Percentiles rank a stretch among this genome's conserved stretches.
These are phyloP conservation scores for Boletus reticuloceps DNA, from an alignment of 768 basidiomycete species.

Conservation along the genomic window DNA sequence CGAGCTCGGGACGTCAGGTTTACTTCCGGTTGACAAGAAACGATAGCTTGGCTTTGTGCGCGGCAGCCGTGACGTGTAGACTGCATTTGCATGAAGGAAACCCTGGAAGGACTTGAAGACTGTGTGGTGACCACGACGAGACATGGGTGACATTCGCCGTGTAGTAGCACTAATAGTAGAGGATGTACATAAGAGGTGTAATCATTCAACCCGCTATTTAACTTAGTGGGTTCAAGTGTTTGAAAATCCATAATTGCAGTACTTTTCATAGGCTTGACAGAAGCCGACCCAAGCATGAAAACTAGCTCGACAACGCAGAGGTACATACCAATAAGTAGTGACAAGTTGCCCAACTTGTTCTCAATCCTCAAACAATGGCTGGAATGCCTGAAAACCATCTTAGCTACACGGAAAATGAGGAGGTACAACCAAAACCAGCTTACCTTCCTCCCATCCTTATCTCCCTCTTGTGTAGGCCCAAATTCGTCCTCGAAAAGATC, in stretches of 20 bases:
- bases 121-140: conserved; percentile 10
- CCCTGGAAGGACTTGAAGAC: conserved; percentile 10
- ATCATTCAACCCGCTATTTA: too few species aligned
- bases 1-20: neutral
- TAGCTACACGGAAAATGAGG: neutral
- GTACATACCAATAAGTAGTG: too few species aligned
- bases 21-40: conserved; percentile 11
- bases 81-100: conserved; percentile 5
- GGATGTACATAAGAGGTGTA: neutral
- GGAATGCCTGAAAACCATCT: conserved; percentile 22
- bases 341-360: neutral
- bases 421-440: neutral
- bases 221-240: too few species aligned
- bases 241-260: too few species aligned
- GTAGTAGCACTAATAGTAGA: neutral
- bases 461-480: conserved; percentile 30
- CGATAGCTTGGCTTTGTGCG: conserved; percentile 5
- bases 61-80: neutral
- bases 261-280: too few species aligned
- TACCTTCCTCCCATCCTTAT: conserved; percentile 26
- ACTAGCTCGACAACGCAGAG: too few species aligned
- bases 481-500: conserved; percentile 34
- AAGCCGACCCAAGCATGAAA: too few species aligned
- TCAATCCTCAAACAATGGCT: conserved; percentile 34
- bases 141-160: conserved; percentile 12